A percentile compares a stretch with the other conserved stretches of the same genome.
Conservation (phyloP, 768 basidiomycete species). For the Termitomyces sp. region DNA sequence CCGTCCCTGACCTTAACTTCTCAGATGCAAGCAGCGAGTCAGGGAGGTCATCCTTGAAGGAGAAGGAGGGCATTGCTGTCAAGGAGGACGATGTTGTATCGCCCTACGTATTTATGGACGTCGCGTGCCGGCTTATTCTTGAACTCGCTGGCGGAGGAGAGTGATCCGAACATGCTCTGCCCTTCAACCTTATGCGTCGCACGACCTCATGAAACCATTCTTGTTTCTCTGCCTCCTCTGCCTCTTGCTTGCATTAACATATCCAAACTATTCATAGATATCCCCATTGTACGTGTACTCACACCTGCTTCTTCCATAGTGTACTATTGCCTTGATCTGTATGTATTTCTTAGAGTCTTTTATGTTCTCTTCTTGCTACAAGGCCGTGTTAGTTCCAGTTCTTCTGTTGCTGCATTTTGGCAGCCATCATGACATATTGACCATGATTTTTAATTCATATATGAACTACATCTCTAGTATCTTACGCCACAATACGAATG, state of each 20-base stretch:
- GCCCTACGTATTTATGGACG: conserved; percentile 96
- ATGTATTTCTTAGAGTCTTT: conserved; percentile 12
- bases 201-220: background rate
- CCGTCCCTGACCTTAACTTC: conserved; percentile 36
- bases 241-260: conserved; percentile 1
- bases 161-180: conserved; percentile 1
- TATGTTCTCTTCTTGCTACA: background rate
- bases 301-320: conserved; percentile 3
- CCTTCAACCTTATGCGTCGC: background rate
- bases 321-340: conserved; percentile 10
- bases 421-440: background rate
- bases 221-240: background rate
- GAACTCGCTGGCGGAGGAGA: conserved; percentile 74
- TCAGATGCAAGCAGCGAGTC: conserved; percentile 53
- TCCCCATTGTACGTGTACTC: conserved; percentile 12
- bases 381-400: background rate
- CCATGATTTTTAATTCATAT: background rate
- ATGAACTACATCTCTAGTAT: background rate
- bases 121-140: conserved; percentile 88
- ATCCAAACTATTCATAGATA: conserved; percentile 9
- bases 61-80: conserved; percentile 34
- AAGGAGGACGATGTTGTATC: conserved; percentile 65
- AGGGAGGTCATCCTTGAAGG: conserved; percentile 45
- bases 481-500: no score
- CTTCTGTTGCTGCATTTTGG: background rate